Base-by-base conservation (phyloP, 116 monocot species). In the Posidonia oceanica region DNA sequence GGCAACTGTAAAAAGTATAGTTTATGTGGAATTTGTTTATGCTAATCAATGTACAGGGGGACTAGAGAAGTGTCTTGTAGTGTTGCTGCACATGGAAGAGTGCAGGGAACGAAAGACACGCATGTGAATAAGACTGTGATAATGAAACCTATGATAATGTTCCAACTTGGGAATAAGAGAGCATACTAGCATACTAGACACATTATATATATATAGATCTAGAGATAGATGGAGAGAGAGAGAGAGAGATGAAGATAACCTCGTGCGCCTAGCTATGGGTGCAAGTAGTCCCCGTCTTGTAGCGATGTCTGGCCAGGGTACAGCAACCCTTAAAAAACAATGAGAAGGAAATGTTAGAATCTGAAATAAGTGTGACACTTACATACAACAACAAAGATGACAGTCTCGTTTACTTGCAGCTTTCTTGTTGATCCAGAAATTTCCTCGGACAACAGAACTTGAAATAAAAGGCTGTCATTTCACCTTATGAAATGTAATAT, bases 361-460 rank as follows among this genome's bases (percentile, higher is more conserved):
- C 10, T 56, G 17, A 17, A 59, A 17, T 17, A 70, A 54, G 23
- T 38, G 48, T 58, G 15, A 52, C 21, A 53, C 4, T 51, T 23
- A 52, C 52, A 20, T 53, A 21, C 20, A 52, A 68, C 52, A 20
- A 22, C 52, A 67, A 51, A 51, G 14, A 16, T 39, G 11, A 29
- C 20, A 40, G 39, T 7, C 52, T 17, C 52, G 17, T 39, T 38
- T 36, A 86, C 94, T 91, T 94, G 89, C 60, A 96, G 80, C 85
- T 89, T 89, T 16, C 91, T 66, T 29, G 91, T 79, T 69, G 96
- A 96, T 17, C 96, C 96, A 63, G 89, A 86, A 40, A 96, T 96
- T 69, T 96, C 91, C 80, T 96, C 96, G 14, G 91, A 83, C 70
- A 96, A 76, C 14, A 91, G 80, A 72, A 96, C 96, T 83, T 96